Percentiles rank a stretch among this genome's conserved stretches.
phyloP scores from a whole-genome alignment of 768 basidiomycete species.

The Agaricus subrufescens region DNA sequence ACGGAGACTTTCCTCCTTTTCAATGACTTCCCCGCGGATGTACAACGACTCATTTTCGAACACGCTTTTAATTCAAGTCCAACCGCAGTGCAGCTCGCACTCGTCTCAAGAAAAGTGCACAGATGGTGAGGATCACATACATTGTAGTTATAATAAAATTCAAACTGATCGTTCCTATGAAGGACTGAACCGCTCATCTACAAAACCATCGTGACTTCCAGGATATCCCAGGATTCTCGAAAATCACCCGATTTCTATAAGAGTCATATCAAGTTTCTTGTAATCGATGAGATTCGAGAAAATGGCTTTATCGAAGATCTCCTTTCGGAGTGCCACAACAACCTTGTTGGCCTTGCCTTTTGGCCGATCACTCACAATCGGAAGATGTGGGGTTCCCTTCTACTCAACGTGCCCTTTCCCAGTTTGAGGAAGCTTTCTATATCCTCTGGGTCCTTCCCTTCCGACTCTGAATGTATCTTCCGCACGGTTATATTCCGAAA shows the following conservation, averaged over 20 bases:
- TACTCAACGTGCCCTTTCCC: not conserved
- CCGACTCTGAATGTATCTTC: not conserved
- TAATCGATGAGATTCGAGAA: not conserved
- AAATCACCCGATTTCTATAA: not conserved
- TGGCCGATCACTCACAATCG: not conserved
- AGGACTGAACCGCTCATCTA: constrained; percentile 6
- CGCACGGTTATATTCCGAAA: not conserved
- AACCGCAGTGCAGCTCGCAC: not conserved
- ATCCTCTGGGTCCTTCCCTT: not conserved
- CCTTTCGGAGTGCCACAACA: not conserved
- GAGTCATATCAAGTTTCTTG: not conserved
- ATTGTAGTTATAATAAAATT: not conserved
- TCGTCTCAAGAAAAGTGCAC: constrained; percentile 1
- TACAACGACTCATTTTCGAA: constrained; percentile 3
- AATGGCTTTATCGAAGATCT: not conserved
- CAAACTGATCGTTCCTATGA: not conserved
- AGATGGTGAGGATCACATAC: not conserved
- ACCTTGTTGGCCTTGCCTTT: not conserved
- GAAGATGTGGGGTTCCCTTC: not conserved
- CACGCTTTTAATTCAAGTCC: not conserved
- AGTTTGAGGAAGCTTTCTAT: not conserved
- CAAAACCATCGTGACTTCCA: not conserved
- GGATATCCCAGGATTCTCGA: not conserved
- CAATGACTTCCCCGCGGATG: not conserved
- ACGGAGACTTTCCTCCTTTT: not conserved